A percentile compares a stretch with the other conserved stretches of the same genome.
Conservation (phyloP, 2,329 filamentous ascomycete genomes). For the Aspergillus thermomutatus region DNA sequence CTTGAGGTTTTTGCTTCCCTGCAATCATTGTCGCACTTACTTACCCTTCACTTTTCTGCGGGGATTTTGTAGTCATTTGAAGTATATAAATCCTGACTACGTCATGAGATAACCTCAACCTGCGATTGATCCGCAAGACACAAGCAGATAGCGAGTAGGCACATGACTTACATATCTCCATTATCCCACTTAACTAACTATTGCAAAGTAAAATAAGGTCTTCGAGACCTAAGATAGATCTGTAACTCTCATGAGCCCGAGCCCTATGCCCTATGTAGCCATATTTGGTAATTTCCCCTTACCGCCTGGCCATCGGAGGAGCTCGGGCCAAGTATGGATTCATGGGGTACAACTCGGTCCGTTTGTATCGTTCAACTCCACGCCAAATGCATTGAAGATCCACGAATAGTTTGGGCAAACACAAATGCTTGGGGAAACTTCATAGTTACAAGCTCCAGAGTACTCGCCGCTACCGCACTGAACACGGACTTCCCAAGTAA, state of each 20-base stretch:
- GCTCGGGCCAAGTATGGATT: conserved; percentile 3
- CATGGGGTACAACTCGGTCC: not conserved
- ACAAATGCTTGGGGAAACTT: not conserved
- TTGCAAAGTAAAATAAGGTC: not conserved
- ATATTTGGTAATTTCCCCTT: conserved; percentile 6
- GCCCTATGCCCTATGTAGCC: not conserved
- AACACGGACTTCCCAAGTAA: not conserved
- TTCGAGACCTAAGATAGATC: not conserved
- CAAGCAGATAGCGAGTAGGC: too few species aligned
- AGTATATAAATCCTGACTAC: too few species aligned
- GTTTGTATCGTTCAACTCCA: not conserved
- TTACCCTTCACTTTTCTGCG: too few species aligned
- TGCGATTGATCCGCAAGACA: too few species aligned
- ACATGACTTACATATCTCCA: not conserved
- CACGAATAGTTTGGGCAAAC: not conserved
- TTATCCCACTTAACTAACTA: not conserved
- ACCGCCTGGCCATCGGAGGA: conserved; percentile 1
- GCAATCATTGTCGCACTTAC: too few species aligned
- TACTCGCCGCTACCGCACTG: not conserved
- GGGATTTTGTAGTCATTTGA: too few species aligned
- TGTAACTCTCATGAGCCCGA: not conserved
- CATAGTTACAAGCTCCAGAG: not conserved
- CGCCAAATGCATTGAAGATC: not conserved
- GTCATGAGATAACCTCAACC: too few species aligned
- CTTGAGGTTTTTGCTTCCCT: too few species aligned